A percentile compares a stretch with the other conserved stretches of the same genome.
These are phyloP conservation scores for Multifurca ochricompacta DNA, from an alignment of 768 basidiomycete genomes.

Conservation along the genomic window DNA sequence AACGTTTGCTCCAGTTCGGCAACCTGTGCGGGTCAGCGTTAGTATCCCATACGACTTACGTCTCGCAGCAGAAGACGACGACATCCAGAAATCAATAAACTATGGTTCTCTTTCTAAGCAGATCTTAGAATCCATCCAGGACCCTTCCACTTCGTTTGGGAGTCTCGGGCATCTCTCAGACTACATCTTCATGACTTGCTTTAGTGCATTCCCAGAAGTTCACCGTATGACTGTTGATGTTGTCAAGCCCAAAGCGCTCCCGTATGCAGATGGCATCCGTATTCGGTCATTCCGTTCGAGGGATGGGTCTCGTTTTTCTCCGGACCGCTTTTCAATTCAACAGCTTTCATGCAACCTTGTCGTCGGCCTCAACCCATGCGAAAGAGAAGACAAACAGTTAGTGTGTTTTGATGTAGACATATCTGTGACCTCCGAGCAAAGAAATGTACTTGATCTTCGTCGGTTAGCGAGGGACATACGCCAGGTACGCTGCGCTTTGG, in stretches of 20 bases:
- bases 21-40: conserved; percentile 49
- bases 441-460: conserved; percentile 34
- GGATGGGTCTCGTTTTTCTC: conserved; percentile 14
- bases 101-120: conserved; percentile 43
- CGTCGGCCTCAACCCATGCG: conserved; percentile 61
- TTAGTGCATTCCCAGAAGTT: conserved; percentile 29
- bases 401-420: conserved; percentile 47
- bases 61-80: conserved; percentile 42
- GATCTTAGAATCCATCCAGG: conserved; percentile 25
- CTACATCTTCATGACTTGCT: conserved; percentile 34
- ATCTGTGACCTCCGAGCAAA: conserved; percentile 11
- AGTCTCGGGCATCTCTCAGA: conserved; percentile 42
- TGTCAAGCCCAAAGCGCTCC: conserved; percentile 41
- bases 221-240: conserved; percentile 37
- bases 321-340: conserved; percentile 25
- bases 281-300: conserved; percentile 32
- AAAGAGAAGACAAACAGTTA: conserved; percentile 56
- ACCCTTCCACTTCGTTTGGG: conserved; percentile 26
- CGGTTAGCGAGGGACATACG: conserved; percentile 31
- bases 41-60: conserved; percentile 44
- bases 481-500: conserved; percentile 28
- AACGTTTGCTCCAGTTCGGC: conserved; percentile 30
- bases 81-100: conserved; percentile 53
- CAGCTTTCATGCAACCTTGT: conserved; percentile 46
- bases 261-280: conserved; percentile 41